Base-by-base conservation (phyloP, 305 asterid genomes). In the Solanum chacoense region DNA sequence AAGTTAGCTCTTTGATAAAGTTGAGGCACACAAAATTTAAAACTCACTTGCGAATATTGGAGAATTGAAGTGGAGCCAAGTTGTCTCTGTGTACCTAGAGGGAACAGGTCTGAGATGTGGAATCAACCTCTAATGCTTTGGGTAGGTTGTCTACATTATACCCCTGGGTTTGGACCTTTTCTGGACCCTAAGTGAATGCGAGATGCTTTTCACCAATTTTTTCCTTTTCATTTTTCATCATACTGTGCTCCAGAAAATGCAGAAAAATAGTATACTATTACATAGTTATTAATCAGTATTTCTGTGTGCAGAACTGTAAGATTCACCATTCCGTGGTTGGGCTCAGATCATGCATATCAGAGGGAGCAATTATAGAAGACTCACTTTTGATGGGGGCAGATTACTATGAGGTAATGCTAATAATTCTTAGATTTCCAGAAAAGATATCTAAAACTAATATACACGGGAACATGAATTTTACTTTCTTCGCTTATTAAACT, bases 251-350 rank as follows among this genome's bases (percentile, higher is more conserved):
- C 28, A 29, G 20, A 42, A 45, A 29, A 81, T 4, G 11, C 71
- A 45, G 38, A 28, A 28, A 45, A 31, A 7, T 31, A 10, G 20
- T 22, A 55, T 31, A 20, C 74, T 12, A 20, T 11, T 20, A 55
- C 86, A 50, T 83, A 50, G 28, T 50, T 50, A 7, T 83, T 20
- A 83, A 83, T 31, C 42, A 31, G 55, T 89, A 86, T 59, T 55
- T 76, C 65, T 88, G 63, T 72, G 9, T 90, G 92, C 95, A 96
- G 99, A 96, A 96, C 90, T 96, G 99, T 89, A 96, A 95, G 92
- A 96, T 96, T 92, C 97, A 95, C 90, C 98, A 96, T 89, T 96
- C 98, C 32, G 99, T 96, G 87, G 96, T 96, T 88, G 99, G 99
- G 88, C 98, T 96, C 45, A 92, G 99, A 89, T 96, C 99, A 36